Evolutionary conservation across 768 basidiomycete species (phyloP), one percentile per base, ranked within the genome.

Genomic region (Rhizopogon rudus): DNA sequence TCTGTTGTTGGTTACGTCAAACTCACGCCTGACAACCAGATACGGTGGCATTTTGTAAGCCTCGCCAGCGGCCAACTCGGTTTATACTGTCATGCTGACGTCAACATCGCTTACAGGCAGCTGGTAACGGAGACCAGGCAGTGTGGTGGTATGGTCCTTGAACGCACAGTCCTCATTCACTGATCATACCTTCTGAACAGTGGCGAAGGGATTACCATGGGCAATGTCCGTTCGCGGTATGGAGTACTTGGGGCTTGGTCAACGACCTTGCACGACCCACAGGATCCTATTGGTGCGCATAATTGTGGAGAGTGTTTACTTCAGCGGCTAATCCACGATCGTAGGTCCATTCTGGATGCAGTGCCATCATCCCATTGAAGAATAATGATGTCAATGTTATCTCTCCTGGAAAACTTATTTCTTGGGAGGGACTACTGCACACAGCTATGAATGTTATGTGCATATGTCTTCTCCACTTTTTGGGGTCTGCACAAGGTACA

Each of bases 1-100:
- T 75, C 73, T 2, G 76, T 88, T 65, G 65, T 68, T 5, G 87
- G 87, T 3, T 71, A 65, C 25, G 79, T 87, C 14, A 72, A 74
- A 59, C 74, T 88, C 65, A 81, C 81, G 0, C 71, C 75, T 0
- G 84, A 88, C 53, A 71, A 77, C 51, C 75, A 83, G 44, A 67
- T 87, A 8, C 76, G 79, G 51, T 85, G 84, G 83, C 78, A 81
- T 66, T 84, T 82, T 66, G 87, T 87, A 64, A 62, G 84, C 71
- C 39, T 54, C 28, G 1, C 28, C 17, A 9, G 22, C 17, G 6
- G 1, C 28, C 17, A 9, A 20, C 20, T 8, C 29, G 12, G 12
- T 40, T 14, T 40, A 12, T 28, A 41, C 37, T 2, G 16, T 14
- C 31, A 28, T 59, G 43, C 53, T 62, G 44, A 63, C 51, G 25